Conservation (phyloP, 2,329 filamentous ascomycete species). For the Ophiocordyceps camponoti-saundersi region DNA sequence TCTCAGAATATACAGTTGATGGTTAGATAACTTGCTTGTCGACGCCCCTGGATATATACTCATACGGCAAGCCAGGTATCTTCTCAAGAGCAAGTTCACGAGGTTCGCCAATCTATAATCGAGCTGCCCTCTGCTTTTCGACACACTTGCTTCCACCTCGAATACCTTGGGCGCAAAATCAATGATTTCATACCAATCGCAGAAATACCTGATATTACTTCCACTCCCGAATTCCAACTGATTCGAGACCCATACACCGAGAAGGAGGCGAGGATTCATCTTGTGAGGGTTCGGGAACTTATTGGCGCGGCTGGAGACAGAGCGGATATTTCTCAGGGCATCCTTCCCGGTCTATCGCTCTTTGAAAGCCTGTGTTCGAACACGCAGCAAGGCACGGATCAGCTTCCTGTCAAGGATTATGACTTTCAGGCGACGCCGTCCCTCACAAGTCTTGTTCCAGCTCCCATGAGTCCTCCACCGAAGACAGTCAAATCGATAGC, state of each 20-base stretch:
- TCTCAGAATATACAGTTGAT: slow-evolving; percentile 70
- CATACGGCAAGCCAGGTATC: slow-evolving; percentile 44
- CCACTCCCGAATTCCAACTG: slow-evolving; percentile 63
- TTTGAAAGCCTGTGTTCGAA: slow-evolving; percentile 57
- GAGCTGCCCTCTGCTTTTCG: slow-evolving; percentile 86
- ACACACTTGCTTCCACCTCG: slow-evolving; percentile 97
- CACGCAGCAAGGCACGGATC: slow-evolving; percentile 20
- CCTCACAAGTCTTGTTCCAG: slow-evolving; percentile 55
- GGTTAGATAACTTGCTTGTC: slow-evolving; percentile 30
- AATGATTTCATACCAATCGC: slow-evolving; percentile 91
- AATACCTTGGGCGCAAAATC: slow-evolving; percentile 73
- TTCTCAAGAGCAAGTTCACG: slow-evolving; percentile 88
- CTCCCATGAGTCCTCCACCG: slow-evolving; percentile 48
- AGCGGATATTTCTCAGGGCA: slow-evolving; percentile 71
- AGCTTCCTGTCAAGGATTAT: slow-evolving; percentile 46
- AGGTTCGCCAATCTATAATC: slow-evolving; percentile 91
- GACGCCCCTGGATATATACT: not conserved
- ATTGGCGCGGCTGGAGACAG: slow-evolving; percentile 84
- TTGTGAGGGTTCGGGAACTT: slow-evolving; percentile 79
- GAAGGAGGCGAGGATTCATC: slow-evolving; percentile 91
- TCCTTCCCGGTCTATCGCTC: slow-evolving; percentile 69
- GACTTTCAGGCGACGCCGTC: slow-evolving; percentile 56
- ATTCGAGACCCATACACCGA: slow-evolving; percentile 95
- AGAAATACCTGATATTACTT: slow-evolving; percentile 64
- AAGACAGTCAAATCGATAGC: slow-evolving; percentile 85